Evolutionary conservation across 352 stramenopile species (phyloP), one percentile per base, ranked within the genome.

Genomic region (Pythium pectinolyticum): DNA sequence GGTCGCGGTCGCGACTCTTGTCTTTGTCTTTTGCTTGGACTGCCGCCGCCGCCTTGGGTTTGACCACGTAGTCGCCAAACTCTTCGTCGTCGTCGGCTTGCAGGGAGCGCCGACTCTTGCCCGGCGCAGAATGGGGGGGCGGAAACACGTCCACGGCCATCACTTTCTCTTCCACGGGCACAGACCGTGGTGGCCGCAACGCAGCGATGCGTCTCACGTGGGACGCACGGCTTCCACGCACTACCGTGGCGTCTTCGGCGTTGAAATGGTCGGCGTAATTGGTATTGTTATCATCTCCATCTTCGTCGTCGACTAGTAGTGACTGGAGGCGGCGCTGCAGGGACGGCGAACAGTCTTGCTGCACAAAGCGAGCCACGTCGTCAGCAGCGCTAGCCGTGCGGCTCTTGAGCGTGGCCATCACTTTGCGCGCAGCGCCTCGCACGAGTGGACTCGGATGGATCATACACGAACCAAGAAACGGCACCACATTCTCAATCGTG

Each of bases 201-300:
- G 84, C 84, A 9, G 84, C 82, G 39, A 94, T 77, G 9, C 84
- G 80, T 1, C 82, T 76, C 11, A 94, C 78, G 27, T 94, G 84
- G 3, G 84, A 94, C 5, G 80, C 76, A 1, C 82, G 82, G 71
- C 79, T 90, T 0, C 82, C 83, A 10, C 82, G 77, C 15, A 93
- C 77, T 48, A 81, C 83, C 0, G 77, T 90, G 5, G 76, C 59
- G 48, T 84, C 63, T 17, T 84, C 72, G 0, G 68, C 78, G 6
- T 78, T 75, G 30, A 86, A 86, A 41, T 88, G 75, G 37, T 91
- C 76, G 0, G 73, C 69, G 40, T 81, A 80, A 41, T 32, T 43
- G 1, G 32, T 50, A 31, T 82, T 86, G 9, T 63, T 66, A 40
- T 75, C 66, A 17, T 73, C 69, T 2, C 66, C 62, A n/a, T 85